Evolutionary conservation across 2,329 filamentous ascomycete genomes (phyloP), one percentile per base, ranked within the genome.

Genomic region (Mariannaea elegans): DNA sequence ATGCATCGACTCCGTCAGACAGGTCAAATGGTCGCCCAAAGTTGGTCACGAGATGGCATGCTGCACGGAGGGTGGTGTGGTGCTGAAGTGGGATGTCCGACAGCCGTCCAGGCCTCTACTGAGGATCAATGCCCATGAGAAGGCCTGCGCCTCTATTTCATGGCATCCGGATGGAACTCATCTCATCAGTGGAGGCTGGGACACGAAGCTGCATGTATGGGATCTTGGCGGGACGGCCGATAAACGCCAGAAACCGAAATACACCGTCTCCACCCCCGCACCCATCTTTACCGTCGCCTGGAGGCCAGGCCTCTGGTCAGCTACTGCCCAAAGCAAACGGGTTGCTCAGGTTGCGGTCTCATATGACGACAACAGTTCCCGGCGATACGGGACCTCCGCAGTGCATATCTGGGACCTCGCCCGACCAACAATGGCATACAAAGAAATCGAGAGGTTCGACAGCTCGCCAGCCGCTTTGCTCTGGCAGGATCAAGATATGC

Each of bases 111-210:
- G 80, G 9, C 87, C 87, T 2, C 67, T 87, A 12, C 70, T 89
- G 47, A 82, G 84, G 64, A 84, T 90, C 66, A 84, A 85, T 27
- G 87, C 84, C 0, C 87, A 90, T 67, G 84, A 87, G 56, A 86
- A 84, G 62, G 79, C 84, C 0, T 87, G 85, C 67, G 80, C 83
- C 2, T 81, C 85, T 0, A 84, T 90, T 41, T 82, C 85, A 3
- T 91, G 88, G 88, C 88, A 91, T 65, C 85, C 86, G 0, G 88
- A 90, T 68, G 88, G 88, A 13, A 80, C 83, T n/a, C 87, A 90
- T 66, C 75, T 90, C 10, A 81, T 88, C 47, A 90, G 86, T 63
- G 87, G 83, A 4, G 87, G 87, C 7, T 78, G 83, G 64, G 88
- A 91, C 69, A 82, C 81, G 59, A 84, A 83, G 52, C 84, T 87